Percentiles rank a stretch among this genome's conserved stretches.
phyloP scores from a whole-genome alignment of 352 stramenopile genomes.

The Globisporangium acanthophoron region DNA sequence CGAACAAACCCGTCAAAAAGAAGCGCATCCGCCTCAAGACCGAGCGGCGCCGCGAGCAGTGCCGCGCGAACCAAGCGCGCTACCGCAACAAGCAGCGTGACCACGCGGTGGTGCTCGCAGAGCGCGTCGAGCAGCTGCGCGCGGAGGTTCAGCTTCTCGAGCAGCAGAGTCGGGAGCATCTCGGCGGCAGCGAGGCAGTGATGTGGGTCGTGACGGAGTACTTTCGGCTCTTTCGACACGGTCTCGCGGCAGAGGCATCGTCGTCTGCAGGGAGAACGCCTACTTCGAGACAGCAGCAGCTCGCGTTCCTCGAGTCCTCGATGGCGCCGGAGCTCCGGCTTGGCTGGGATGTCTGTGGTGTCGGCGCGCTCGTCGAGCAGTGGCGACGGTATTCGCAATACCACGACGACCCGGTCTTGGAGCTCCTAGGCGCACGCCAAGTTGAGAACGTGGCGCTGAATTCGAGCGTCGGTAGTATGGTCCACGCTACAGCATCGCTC shows the following conservation, averaged over 20 bases:
- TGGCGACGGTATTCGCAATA: slow-evolving; percentile 12
- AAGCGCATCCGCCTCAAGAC: slow-evolving; percentile 37
- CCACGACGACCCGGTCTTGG: not conserved
- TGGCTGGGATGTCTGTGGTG: slow-evolving; percentile 4
- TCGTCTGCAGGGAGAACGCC: no score
- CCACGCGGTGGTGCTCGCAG: slow-evolving; percentile 25
- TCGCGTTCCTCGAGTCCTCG: slow-evolving; percentile 14
- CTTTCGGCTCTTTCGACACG: slow-evolving; percentile 22
- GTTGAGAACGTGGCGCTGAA: not conserved
- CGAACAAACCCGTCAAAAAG: slow-evolving; percentile 12
- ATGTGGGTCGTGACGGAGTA: slow-evolving; percentile 17
- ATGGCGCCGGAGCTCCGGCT: slow-evolving; percentile 9
- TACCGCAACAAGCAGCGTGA: slow-evolving; percentile 50
- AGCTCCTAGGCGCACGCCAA: not conserved
- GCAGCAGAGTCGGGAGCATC: slow-evolving; percentile 10
- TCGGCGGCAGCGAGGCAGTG: not conserved
- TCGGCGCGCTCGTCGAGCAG: slow-evolving; percentile 12
- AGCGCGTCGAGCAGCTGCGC: slow-evolving; percentile 24
- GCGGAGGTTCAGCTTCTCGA: slow-evolving; percentile 28
- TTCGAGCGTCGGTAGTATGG: not conserved
- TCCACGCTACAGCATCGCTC: not conserved
- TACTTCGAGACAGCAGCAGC: not conserved
- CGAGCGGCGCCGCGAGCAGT: slow-evolving; percentile 45
- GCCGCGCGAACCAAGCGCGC: slow-evolving; percentile 45
- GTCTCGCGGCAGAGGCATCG: not conserved